These are phyloP conservation scores for Oryza meridionalis DNA, from an alignment of 176 grass and related monocot genomes.

Conservation along the genomic window DNA sequence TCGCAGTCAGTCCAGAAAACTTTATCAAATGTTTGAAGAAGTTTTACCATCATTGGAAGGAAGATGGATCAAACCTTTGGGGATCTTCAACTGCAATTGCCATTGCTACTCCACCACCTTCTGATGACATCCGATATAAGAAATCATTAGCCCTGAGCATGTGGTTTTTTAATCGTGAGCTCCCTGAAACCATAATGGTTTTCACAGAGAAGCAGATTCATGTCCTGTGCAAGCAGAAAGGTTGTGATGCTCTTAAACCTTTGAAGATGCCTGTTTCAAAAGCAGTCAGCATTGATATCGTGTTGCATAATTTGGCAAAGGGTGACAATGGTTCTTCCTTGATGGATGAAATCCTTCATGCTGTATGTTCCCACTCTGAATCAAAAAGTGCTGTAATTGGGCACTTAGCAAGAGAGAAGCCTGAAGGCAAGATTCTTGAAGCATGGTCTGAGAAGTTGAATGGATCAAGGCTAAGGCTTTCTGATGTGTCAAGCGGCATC, in stretches of 20 bases:
- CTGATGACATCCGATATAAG: slow-evolving; percentile 44
- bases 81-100: slow-evolving; percentile 32
- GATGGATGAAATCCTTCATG: slow-evolving; percentile 64
- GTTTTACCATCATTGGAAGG: slow-evolving; percentile 47
- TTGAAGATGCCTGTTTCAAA: slow-evolving; percentile 24
- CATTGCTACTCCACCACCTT: slow-evolving; percentile 47
- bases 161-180: slow-evolving; percentile 37
- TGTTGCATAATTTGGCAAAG: slow-evolving; percentile 60
- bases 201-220: slow-evolving; percentile 39
- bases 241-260: slow-evolving; percentile 10
- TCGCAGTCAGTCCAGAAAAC: slow-evolving; percentile 29
- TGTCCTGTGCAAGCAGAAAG: slow-evolving; percentile 35
- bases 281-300: slow-evolving; percentile 22
- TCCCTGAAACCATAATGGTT: slow-evolving; percentile 41
- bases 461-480: slow-evolving; percentile 48
- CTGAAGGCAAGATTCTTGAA: slow-evolving; percentile 78
- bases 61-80: slow-evolving; percentile 28
- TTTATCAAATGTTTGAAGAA: slow-evolving; percentile 40
- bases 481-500: slow-evolving; percentile 57
- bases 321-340: slow-evolving; percentile 39
- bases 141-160: slow-evolving; percentile 40
- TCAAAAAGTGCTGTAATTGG: slow-evolving; percentile 53
- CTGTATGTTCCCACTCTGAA: slow-evolving; percentile 43
- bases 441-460: slow-evolving; percentile 68
- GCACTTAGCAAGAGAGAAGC: slow-evolving; percentile 62